phyloP scores from a whole-genome alignment of 495 filamentous ascomycete genomes.

The Penicillium argentinense region DNA sequence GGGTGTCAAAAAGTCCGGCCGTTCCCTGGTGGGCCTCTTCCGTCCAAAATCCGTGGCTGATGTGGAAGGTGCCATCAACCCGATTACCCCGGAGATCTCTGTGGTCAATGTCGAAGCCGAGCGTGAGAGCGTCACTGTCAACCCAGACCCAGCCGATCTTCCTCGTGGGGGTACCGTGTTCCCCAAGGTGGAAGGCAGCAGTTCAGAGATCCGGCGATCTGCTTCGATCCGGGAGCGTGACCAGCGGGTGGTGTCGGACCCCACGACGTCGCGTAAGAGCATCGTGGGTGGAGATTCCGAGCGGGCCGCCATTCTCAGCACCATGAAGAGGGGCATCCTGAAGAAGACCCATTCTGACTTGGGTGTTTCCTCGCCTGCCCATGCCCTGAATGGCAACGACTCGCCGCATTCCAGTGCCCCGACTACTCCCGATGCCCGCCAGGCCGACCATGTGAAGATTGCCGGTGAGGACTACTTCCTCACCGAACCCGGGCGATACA shows the following conservation, averaged over 20 bases:
- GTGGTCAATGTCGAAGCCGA: conserved; percentile 97
- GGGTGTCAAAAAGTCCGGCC: conserved; percentile 88
- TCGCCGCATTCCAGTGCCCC: conserved; percentile 81
- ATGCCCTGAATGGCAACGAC: conserved; percentile 61
- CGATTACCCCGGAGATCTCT: conserved; percentile 70
- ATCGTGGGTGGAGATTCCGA: conserved; percentile 90
- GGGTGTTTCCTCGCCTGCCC: conserved; percentile 66
- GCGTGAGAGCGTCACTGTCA: conserved; percentile 78
- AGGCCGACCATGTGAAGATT: conserved; percentile 66
- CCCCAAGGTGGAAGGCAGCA: conserved; percentile 70
- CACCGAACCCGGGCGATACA: conserved; percentile 60
- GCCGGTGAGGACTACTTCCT: conserved; percentile 89
- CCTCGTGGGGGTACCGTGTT: conserved; percentile 77
- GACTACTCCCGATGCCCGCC: conserved; percentile 75
- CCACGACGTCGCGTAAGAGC: conserved; percentile 68
- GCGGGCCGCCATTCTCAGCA: conserved; percentile 84
- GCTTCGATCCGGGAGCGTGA: conserved; percentile 43
- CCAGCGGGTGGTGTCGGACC: conserved; percentile 54
- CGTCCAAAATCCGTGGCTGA: conserved; percentile 90
- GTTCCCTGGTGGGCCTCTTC: conserved; percentile 92
- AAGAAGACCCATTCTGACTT: conserved; percentile 70
- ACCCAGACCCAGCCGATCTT: conserved; percentile 66
- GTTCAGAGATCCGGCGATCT: conserved; percentile 32
- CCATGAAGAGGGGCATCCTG: conserved; percentile 89
- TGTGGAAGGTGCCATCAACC: conserved; percentile 63